These are phyloP conservation scores for Hygrocybe coccinea DNA, from an alignment of 768 basidiomycete species.

Conservation along the genomic window DNA sequence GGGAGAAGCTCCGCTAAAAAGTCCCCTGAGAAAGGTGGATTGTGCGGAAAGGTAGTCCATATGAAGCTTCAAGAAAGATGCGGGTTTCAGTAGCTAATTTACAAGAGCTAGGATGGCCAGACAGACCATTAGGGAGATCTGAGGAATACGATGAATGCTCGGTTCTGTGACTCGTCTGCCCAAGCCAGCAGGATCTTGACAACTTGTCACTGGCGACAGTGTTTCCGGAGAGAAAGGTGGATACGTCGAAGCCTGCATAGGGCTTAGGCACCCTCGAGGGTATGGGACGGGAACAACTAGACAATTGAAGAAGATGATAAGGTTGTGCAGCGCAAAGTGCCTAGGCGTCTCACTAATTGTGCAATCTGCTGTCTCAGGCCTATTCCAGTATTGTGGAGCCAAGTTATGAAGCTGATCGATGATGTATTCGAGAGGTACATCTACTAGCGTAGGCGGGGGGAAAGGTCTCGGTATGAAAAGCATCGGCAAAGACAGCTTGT, in stretches of 20 bases:
- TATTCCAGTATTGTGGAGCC: slow-evolving; percentile 69
- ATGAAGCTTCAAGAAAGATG: slow-evolving; percentile 52
- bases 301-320: slow-evolving; percentile 6
- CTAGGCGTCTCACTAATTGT: slow-evolving; percentile 53
- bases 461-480: slow-evolving; percentile 54
- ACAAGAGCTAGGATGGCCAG: background rate
- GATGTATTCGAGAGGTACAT: slow-evolving; percentile 70
- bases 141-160: slow-evolving; percentile 44
- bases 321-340: background rate
- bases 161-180: slow-evolving; percentile 52
- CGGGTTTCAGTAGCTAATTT: slow-evolving; percentile 7
- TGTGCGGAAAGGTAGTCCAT: slow-evolving; percentile 79
- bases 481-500: slow-evolving; percentile 28
- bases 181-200: slow-evolving; percentile 39
- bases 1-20: slow-evolving; percentile 65
- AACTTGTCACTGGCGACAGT: slow-evolving; percentile 26
- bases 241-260: slow-evolving; percentile 27
- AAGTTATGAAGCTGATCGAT: slow-evolving; percentile 61
- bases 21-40: slow-evolving; percentile 63
- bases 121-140: slow-evolving; percentile 59
- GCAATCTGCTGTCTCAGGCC: slow-evolving; percentile 71
- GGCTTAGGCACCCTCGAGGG: slow-evolving; percentile 32
- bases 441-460: slow-evolving; percentile 56
- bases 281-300: slow-evolving; percentile 52
- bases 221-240: slow-evolving; percentile 30